These are phyloP conservation scores for Apiospora marii DNA, from an alignment of 2,329 filamentous ascomycete species.

Conservation along the genomic window DNA sequence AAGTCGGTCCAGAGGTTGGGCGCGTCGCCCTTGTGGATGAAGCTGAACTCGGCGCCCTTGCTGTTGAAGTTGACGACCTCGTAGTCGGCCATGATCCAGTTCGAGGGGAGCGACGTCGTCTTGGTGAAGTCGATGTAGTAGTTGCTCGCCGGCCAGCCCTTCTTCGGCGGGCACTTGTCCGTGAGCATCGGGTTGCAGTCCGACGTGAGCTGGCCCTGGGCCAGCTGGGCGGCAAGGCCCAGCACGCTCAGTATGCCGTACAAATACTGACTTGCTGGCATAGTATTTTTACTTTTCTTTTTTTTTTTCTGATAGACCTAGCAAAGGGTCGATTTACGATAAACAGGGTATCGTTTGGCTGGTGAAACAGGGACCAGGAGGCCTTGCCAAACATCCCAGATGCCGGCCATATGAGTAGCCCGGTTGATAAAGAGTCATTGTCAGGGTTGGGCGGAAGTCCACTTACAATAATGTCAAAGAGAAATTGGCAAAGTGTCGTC, in stretches of 20 bases:
- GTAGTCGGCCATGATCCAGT: conserved; percentile 39
- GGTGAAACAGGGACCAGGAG: conserved; percentile 20
- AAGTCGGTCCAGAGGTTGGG: conserved; percentile 42
- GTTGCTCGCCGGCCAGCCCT: conserved; percentile 32
- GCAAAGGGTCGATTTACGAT: conserved; percentile 33
- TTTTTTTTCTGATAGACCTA: conserved; percentile 28
- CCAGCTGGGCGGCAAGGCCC: conserved; percentile 35
- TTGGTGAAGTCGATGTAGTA: conserved; percentile 45
- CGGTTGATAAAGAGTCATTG: conserved; percentile 42
- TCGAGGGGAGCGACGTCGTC: conserved; percentile 31
- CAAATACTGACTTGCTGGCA: conserved; percentile 37
- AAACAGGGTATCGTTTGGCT: conserved; percentile 30
- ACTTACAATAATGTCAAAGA: conserved; percentile 38
- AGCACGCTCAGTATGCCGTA: conserved; percentile 35
- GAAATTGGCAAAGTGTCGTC: conserved; percentile 32
- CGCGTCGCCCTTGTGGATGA: conserved; percentile 39
- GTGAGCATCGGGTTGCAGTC: conserved; percentile 41
- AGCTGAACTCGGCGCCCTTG: conserved; percentile 41
- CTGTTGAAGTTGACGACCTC: conserved; percentile 39
- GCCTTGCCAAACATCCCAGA: conserved; percentile 23
- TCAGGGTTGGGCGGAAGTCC: conserved; percentile 29
- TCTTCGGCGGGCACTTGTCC: conserved; percentile 37
- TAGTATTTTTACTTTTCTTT: conserved; percentile 22
- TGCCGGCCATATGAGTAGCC: conserved; percentile 35
- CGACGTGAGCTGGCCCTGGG: conserved; percentile 38